Percentiles rank a stretch among this genome's conserved stretches.
Conservation (phyloP, 306 rosid species). For the Cercis canadensis region DNA sequence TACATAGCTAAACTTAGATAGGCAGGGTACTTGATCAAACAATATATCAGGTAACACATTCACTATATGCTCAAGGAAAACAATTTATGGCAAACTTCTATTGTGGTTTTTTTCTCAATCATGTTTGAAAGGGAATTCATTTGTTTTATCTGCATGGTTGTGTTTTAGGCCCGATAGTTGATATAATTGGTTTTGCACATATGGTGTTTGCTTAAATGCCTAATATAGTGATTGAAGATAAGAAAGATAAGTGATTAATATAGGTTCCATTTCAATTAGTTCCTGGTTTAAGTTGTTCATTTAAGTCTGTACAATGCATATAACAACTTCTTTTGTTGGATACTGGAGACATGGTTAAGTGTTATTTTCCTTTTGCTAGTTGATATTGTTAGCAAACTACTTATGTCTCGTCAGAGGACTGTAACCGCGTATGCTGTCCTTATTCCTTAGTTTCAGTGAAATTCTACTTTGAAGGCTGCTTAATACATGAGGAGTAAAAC, state of each 20-base stretch:
- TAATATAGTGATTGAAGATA: background rate
- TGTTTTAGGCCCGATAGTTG: background rate
- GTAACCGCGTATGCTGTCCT: no score
- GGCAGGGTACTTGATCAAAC: no score
- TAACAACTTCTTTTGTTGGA: background rate
- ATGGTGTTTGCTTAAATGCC: constrained; percentile 40
- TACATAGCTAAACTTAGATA: no score
- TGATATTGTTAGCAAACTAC: background rate
- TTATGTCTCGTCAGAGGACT: no score
- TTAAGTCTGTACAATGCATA: background rate
- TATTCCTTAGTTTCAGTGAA: background rate
- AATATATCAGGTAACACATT: no score
- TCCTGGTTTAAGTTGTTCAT: background rate
- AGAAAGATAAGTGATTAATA: background rate
- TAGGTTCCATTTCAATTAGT: background rate
- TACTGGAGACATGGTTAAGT: background rate
- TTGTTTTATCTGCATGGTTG: background rate
- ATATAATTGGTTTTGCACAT: background rate
- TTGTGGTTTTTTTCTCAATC: background rate
- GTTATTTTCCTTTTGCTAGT: background rate
- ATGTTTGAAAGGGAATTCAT: background rate
- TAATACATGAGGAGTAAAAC: background rate
- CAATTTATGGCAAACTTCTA: no score
- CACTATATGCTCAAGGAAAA: no score
- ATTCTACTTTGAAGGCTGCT: background rate